Percentiles rank a stretch among this genome's conserved stretches.
Conservation (phyloP, 768 basidiomycete species). For the Amanita jacksonii region DNA sequence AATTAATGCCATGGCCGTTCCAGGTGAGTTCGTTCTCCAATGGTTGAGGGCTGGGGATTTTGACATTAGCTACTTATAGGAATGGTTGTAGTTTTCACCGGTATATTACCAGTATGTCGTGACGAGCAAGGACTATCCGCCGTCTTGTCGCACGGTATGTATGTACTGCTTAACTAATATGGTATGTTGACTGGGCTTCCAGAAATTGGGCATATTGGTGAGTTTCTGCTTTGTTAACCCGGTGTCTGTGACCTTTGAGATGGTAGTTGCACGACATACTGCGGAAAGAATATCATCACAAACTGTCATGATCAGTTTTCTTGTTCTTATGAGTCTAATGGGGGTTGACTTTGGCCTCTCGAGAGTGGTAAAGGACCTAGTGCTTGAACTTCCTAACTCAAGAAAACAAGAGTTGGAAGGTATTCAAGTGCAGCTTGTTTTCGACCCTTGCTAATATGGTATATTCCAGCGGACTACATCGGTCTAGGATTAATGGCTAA, state of each 20-base stretch:
- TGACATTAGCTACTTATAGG: no score
- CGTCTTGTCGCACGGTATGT: conserved; percentile 74
- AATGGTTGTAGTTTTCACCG: conserved; percentile 81
- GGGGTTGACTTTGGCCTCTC: conserved; percentile 52
- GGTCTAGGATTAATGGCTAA: conserved; percentile 71
- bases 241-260: no score
- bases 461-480: conserved; percentile 65
- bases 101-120: conserved; percentile 68
- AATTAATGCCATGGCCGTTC: conserved; percentile 72
- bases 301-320: conserved; percentile 30
- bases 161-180: not conserved
- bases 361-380: conserved; percentile 32
- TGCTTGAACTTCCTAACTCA: conserved; percentile 76
- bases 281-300: conserved; percentile 48
- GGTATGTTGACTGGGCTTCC: not conserved
- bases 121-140: conserved; percentile 80
- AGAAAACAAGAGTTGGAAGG: conserved; percentile 78
- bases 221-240: conserved; percentile 11
- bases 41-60: no score
- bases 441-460: not conserved
- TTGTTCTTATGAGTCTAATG: conserved; percentile 33
- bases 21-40: conserved; percentile 33
- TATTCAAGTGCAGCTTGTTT: conserved; percentile 13
- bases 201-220: conserved; percentile 81
- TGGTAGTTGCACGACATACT: conserved; percentile 32